Conservation (phyloP, 352 stramenopile species). For the Globisporangium cystogenes region DNA sequence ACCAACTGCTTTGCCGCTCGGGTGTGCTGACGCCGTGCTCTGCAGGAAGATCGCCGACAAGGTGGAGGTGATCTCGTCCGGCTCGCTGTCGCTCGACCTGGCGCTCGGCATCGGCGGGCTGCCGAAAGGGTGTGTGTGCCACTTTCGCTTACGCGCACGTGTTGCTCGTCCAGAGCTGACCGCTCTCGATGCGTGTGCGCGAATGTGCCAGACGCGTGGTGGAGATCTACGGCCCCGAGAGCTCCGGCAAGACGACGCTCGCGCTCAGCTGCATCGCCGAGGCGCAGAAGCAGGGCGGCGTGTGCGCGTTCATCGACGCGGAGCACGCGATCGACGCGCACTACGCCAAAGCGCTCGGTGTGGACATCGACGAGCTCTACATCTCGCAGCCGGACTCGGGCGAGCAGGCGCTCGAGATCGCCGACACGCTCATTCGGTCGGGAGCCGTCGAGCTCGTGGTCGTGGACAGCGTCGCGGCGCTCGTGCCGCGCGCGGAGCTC, state of each 20-base stretch:
- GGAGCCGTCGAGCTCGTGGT: constrained; percentile 97
- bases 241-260: constrained; percentile 97
- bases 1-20: background rate
- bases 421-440: constrained; percentile 95
- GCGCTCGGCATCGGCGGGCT: constrained; percentile 91
- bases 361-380: constrained; percentile 96
- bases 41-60: constrained; percentile 75
- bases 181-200: too few species aligned
- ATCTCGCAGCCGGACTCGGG: constrained; percentile 97
- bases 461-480: constrained; percentile 95
- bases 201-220: constrained; percentile 87
- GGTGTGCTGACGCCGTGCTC: background rate
- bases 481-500: constrained; percentile 95
- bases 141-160: too few species aligned
- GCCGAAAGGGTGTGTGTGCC: constrained; percentile 91
- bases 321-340: constrained; percentile 97
- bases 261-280: constrained; percentile 96
- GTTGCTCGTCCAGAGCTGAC: too few species aligned
- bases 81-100: constrained; percentile 92
- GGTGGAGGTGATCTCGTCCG: constrained; percentile 93
- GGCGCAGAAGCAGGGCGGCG: constrained; percentile 92
- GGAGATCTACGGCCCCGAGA: constrained; percentile 99
- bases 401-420: constrained; percentile 98
- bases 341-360: constrained; percentile 91
- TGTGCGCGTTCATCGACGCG: constrained; percentile 97